Conservation (phyloP, 1,139 yeast genomes). For the Taphrina pruni region DNA sequence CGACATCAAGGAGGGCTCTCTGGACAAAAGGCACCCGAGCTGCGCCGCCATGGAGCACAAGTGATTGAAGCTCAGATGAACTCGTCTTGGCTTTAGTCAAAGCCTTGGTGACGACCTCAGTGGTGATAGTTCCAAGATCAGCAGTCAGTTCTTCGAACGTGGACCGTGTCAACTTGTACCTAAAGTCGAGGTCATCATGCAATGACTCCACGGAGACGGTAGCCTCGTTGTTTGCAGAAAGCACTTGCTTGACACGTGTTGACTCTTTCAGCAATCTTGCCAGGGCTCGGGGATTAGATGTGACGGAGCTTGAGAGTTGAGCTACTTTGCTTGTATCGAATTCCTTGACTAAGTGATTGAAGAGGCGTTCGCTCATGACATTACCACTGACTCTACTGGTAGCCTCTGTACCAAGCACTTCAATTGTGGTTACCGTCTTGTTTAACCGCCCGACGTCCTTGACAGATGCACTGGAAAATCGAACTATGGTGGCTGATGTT, state of each 20-base stretch:
- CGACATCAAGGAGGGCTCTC: slow-evolving; percentile 54
- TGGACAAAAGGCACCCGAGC: slow-evolving; percentile 90
- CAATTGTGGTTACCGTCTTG: slow-evolving; percentile 45
- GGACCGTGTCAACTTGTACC: slow-evolving; percentile 66
- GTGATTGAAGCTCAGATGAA: slow-evolving; percentile 60
- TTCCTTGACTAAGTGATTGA: slow-evolving; percentile 64
- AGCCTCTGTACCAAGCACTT: slow-evolving; percentile 71
- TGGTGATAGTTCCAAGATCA: slow-evolving; percentile 57
- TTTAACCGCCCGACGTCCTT: slow-evolving; percentile 51
- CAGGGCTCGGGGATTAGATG: slow-evolving; percentile 57
- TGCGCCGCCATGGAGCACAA: slow-evolving; percentile 88
- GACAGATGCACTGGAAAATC: slow-evolving; percentile 58
- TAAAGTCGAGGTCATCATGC: slow-evolving; percentile 74
- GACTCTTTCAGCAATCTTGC: slow-evolving; percentile 80
- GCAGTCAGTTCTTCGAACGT: slow-evolving; percentile 72
- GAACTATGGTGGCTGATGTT: slow-evolving; percentile 81
- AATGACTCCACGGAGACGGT: slow-evolving; percentile 57
- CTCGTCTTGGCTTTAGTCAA: slow-evolving; percentile 51
- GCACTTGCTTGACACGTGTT: slow-evolving; percentile 81
- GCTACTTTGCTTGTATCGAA: slow-evolving; percentile 52
- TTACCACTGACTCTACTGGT: slow-evolving; percentile 77
- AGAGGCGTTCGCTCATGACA: slow-evolving; percentile 67
- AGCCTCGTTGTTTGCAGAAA: slow-evolving; percentile 86
- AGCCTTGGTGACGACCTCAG: slow-evolving; percentile 64
- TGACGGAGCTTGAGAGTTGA: slow-evolving; percentile 51